Evolutionary conservation across 768 basidiomycete species (phyloP), one percentile per base, ranked within the genome.

Genomic region (Leccinum rimulosum): DNA sequence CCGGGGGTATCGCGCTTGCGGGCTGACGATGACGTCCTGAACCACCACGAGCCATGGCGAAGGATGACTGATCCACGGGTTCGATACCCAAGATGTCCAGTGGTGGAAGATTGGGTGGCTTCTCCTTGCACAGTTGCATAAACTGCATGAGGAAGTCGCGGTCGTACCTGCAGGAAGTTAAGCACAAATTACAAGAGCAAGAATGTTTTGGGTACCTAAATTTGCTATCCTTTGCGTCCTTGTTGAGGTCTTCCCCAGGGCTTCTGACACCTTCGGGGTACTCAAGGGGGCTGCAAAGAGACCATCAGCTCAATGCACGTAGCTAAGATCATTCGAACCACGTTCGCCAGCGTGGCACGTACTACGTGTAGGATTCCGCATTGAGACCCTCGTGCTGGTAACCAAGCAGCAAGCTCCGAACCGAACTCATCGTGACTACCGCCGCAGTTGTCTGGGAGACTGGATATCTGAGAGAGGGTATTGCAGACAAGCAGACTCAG

Each of bases 61-160:
- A 77, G 52, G 77, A 60, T 51, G 77, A 61, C 67, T 86, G 80
- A 66, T 87, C 84, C 28, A 82, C 79, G 10, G 91, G 89, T 68
- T 95, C 93, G 54, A 98, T 84, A 56, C 96, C 96, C 66, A 98
- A 88, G 10, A 89, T 88, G 64, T 94, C 93, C 56, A 98, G 82
- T 60, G 93, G 85, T 43, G 94, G 93, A 28, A 98, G 86, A 56
- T 83, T 81, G 55, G 92, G 93, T 96, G 76, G 25, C 77, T 75
- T n/a, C n/a, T n/a, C n/a, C n/a, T n/a, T n/a, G n/a, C n/a, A n/a
- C n/a, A n/a, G n/a, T n/a, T n/a, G n/a, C 91, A 97, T 95, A 78
- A 99, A 99, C 71, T 99, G 96, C 59, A 99, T 76, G 27, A 99
- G 82, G 85, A 99, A 99, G 19, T 95, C 93, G 36, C 95, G 93